These are phyloP conservation scores for Geranium brycei DNA, from an alignment of 345 rosid genomes.

Conservation along the genomic window DNA sequence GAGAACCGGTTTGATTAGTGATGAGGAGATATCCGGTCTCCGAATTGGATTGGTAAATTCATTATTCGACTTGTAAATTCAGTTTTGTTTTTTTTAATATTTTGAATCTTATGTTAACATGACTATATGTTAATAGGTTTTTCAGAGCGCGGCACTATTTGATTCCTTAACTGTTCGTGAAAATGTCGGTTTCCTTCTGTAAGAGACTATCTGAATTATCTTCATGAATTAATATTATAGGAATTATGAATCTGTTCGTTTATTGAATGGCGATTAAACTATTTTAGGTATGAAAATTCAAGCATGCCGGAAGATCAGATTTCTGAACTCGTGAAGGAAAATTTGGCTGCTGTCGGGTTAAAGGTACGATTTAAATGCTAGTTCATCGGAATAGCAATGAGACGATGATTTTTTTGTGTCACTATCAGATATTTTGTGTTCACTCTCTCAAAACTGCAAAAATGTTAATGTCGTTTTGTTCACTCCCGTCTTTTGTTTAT, in stretches of 20 bases:
- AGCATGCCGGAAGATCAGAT: slow-evolving; percentile 66
- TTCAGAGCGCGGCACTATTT: slow-evolving; percentile 96
- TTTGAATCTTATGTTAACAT: background rate
- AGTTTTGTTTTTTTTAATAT: background rate
- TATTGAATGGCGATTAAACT: background rate
- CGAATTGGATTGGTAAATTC: slow-evolving; percentile 73
- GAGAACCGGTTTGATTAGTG: slow-evolving; percentile 71
- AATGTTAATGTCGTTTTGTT: too few relatives aligned
- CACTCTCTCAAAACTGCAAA: too few relatives aligned
- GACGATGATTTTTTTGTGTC: background rate
- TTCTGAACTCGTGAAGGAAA: slow-evolving; percentile 69
- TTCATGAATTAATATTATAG: background rate
- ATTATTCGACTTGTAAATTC: background rate
- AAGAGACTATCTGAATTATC: slow-evolving; percentile 22
- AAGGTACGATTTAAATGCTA: slow-evolving; percentile 38
- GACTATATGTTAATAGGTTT: slow-evolving; percentile 39
- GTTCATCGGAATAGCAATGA: background rate
- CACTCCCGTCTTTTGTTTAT: slow-evolving; percentile 3
- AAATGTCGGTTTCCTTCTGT: slow-evolving; percentile 96
- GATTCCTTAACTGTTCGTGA: slow-evolving; percentile 91
- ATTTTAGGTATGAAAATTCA: slow-evolving; percentile 64
- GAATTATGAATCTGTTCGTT: background rate
- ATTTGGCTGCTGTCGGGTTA: slow-evolving; percentile 86
- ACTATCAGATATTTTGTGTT: background rate
- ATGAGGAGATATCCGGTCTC: slow-evolving; percentile 72